Base-by-base conservation (phyloP, 2,329 filamentous ascomycete species). In the Magnaporthiopsis rhizophila region DNA sequence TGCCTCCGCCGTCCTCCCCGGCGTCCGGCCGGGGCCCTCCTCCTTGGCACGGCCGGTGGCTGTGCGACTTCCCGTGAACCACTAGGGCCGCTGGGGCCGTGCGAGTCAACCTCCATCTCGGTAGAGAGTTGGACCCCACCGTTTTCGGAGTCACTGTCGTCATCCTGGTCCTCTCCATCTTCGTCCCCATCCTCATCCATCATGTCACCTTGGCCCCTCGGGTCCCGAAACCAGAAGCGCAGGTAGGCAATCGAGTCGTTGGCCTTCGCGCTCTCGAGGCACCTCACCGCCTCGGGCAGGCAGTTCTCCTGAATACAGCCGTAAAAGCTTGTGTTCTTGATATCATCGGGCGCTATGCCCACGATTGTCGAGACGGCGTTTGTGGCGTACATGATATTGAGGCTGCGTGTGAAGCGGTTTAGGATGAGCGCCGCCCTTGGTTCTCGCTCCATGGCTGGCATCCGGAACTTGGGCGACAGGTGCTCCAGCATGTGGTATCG, bases 211-310 rank as follows among this genome's bases (percentile, higher is more conserved):
- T 26, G 60, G 26, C n/a, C 74, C 73, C 57, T 78, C 73, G 91
- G 91, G 72, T 95, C 89, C 63, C 90, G 84, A 71, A 90, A 94
- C 84, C 87, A 91, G 74, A 96, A 96, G 24, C 92, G 89, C 65
- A 96, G 80, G 71, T 96, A 96, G 2, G 92, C 91, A 70, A 96
- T 95, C 2, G 92, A 96, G 73, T 96, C 91, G 70, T 96, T 96
- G 34, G 89, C 89, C 73, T 96, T 96, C 28, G 92, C 91, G 68
- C 89, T 89, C 74, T 96, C 92, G 38, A 96, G 76, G 70, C 89
- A 93, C 67, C 86, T 84, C 45, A 94, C 86, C 3, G 91, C 91
- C 69, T 95, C 90, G 11, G 84, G 79, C 34, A 95, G 79, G 69
- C 90, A 95, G 66, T 87, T 89, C 69, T 90, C 86, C 65, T 90